phyloP scores from a whole-genome alignment of 192 early-diverging fungal genomes.

The Powellomyces hirtus region DNA sequence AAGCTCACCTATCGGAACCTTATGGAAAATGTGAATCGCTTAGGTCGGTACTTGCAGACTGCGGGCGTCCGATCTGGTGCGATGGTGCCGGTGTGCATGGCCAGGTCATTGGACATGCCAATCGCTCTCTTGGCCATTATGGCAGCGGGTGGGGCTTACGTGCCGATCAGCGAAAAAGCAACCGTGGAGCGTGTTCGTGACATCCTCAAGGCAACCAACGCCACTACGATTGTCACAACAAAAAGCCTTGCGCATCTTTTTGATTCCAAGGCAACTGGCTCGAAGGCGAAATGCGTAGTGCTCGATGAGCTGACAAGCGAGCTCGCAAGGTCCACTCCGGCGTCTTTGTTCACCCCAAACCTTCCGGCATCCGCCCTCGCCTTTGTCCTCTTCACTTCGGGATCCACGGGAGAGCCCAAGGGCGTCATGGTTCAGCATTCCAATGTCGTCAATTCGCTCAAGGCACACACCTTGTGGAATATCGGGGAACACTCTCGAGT shows the following conservation, averaged over 20 bases:
- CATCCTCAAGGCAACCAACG: too few species aligned
- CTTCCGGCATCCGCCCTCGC: slow-evolving; percentile 29
- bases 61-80: not conserved
- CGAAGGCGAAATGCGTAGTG: not conserved
- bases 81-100: slow-evolving; percentile 6
- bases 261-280: not conserved
- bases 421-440: slow-evolving; percentile 19
- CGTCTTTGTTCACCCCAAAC: not conserved
- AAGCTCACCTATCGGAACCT: not conserved
- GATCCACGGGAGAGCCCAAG: slow-evolving; percentile 45
- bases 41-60: not conserved
- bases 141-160: slow-evolving; percentile 22
- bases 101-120: not conserved
- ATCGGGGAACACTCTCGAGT: not conserved
- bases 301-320: not conserved
- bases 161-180: too few species aligned
- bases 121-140: slow-evolving; percentile 3
- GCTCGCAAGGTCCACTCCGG: not conserved
- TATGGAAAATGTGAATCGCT: not conserved
- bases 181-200: too few species aligned
- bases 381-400: slow-evolving; percentile 43
- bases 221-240: not conserved
- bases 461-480: not conserved
- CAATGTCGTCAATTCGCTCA: not conserved
- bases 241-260: not conserved